Conservation (phyloP, 345 rosid species). For the Geranium brycei region DNA sequence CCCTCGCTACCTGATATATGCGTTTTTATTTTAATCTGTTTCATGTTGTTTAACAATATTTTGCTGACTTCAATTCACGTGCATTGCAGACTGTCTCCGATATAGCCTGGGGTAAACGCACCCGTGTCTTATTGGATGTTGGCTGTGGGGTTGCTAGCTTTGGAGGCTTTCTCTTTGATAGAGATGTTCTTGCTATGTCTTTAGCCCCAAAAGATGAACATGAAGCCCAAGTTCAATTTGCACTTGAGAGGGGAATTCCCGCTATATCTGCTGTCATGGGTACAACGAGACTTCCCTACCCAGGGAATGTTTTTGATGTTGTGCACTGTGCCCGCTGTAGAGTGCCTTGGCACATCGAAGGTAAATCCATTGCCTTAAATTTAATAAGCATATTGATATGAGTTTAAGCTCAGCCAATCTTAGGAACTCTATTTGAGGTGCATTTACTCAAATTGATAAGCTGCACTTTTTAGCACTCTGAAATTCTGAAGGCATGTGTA, state of each 20-base stretch:
- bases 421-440: no score
- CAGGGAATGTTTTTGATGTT: conserved; percentile 14
- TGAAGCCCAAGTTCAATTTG: conserved; percentile 23
- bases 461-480: not conserved
- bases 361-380: not conserved
- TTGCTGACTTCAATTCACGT: not conserved
- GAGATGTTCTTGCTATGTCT: conserved; percentile 18
- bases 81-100: conserved; percentile 9
- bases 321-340: conserved; percentile 21
- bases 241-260: conserved; percentile 19
- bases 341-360: conserved; percentile 20
- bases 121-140: conserved; percentile 17
- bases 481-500: no score
- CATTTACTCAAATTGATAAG: not conserved
- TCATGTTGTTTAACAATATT: not conserved
- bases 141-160: conserved; percentile 24
- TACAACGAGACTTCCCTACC: conserved; percentile 17
- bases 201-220: conserved; percentile 22
- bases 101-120: conserved; percentile 18
- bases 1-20: not conserved
- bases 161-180: conserved; percentile 17
- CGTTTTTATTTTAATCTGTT: not conserved
- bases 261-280: conserved; percentile 19
- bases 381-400: no score
- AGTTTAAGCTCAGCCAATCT: not conserved